Evolutionary conservation across 2,329 filamentous ascomycete genomes (phyloP), one percentile per base, ranked within the genome.

Genomic region (Alternaria dauci): DNA sequence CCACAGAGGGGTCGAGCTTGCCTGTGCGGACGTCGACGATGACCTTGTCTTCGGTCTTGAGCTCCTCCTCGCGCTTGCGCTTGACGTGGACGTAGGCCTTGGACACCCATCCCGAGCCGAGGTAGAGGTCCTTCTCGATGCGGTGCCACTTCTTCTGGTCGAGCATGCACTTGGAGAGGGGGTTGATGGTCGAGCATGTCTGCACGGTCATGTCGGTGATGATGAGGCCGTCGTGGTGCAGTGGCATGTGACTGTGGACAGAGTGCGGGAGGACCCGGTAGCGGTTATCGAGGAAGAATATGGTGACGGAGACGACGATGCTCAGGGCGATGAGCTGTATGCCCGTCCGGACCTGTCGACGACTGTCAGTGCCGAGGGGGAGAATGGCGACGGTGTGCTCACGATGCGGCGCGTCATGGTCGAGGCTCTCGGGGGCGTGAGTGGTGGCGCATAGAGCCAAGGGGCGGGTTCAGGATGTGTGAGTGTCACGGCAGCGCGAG

Each of bases 101-200:
- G 28, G 87, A 87, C 43, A 91, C 84, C 87, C 92, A 92, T 52
- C 88, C 86, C 60, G 86, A 87, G 62, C 88, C 88, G 18, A 97
- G 86, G 75, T 93, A 95, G 0, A 97, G 85, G 74, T 97, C 93
- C 81, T 97, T 97, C 67, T 96, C 91, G 63, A 97, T 83, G 50
- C 91, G 90, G 69, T 92, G 89, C 94, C 94, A 97, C 63, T 86
- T 82, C 43, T 87, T 81, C 38, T 84, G 79, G 72, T 95, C 90
- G 63, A 95, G 86, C 64, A 88, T 88, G 81, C 92, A 96, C 44
- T 86, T 90, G 4, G 90, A 90, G 59, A 94, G 90, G 9, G 81
- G 82, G 52, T 94, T 95, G 53, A 95, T 71, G 12, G 85, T 85
- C 8, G 90, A 92, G 80, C 94, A 97, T 52, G 86, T 89, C 18